A percentile compares a stretch with the other conserved stretches of the same genome.
Evolutionary conservation across 2,329 filamentous ascomycete species (phyloP).

Genomic region (Colletotrichum sp.): DNA sequence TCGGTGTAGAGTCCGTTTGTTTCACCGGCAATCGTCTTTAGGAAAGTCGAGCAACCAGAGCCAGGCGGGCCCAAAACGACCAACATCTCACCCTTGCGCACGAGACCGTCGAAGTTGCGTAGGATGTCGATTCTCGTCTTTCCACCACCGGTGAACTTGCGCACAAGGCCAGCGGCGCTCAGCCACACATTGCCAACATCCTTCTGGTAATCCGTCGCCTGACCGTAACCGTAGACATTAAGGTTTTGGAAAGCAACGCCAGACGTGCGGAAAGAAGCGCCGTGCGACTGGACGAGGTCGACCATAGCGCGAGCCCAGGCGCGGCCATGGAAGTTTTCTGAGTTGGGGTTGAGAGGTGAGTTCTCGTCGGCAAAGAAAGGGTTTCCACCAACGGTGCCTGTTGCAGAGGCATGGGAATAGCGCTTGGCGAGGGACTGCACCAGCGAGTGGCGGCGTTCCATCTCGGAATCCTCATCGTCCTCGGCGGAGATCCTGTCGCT

Average conservation of each 20-base stretch:
- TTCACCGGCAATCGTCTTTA: constrained; percentile 86
- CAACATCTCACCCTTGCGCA: constrained; percentile 76
- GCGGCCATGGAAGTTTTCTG: constrained; percentile 56
- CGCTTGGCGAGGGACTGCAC: constrained; percentile 59
- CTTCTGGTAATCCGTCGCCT: constrained; percentile 74
- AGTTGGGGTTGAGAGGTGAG: constrained; percentile 59
- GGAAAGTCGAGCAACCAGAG: constrained; percentile 81
- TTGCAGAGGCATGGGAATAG: constrained; percentile 54
- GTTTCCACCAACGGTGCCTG: constrained; percentile 43
- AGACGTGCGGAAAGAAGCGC: constrained; percentile 61
- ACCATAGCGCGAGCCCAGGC: constrained; percentile 68
- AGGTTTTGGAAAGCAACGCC: constrained; percentile 72
- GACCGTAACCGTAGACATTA: constrained; percentile 72
- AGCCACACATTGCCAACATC: constrained; percentile 68
- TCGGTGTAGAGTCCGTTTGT: constrained; percentile 81
- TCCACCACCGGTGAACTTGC: constrained; percentile 57
- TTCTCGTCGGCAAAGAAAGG: constrained; percentile 57
- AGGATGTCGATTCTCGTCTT: constrained; percentile 71
- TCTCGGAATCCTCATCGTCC: constrained; percentile 46
- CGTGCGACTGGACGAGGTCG: constrained; percentile 55
- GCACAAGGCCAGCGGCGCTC: constrained; percentile 46
- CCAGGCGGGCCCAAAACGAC: constrained; percentile 76
- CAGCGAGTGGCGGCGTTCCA: constrained; percentile 54
- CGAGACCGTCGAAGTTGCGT: constrained; percentile 69
- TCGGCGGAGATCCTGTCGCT: constrained; percentile 34